Conservation (phyloP, 805 yeast genomes). For the Wickerhamiella sorbophila region DNA sequence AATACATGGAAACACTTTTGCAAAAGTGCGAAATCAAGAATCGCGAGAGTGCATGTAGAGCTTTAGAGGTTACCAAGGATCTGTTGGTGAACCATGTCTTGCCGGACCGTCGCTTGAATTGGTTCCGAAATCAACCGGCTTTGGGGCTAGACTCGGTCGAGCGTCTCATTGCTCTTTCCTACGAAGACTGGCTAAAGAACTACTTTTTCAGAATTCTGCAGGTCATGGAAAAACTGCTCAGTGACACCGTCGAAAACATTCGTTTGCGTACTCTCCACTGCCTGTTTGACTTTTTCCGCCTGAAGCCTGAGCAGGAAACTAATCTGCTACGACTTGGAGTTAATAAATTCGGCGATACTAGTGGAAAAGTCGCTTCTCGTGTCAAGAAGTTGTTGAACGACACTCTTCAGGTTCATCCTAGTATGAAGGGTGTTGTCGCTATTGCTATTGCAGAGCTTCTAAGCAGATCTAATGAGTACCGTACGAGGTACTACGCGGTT, state of each 20-base stretch:
- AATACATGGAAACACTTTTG: slow-evolving; percentile 66
- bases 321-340: slow-evolving; percentile 79
- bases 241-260: slow-evolving; percentile 82
- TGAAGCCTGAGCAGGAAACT: slow-evolving; percentile 94
- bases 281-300: slow-evolving; percentile 62
- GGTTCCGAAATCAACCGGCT: slow-evolving; percentile 64
- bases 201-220: slow-evolving; percentile 63
- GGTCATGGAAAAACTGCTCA: slow-evolving; percentile 64
- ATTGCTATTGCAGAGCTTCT: slow-evolving; percentile 70
- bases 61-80: slow-evolving; percentile 82
- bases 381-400: slow-evolving; percentile 69
- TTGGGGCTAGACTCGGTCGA: slow-evolving; percentile 33
- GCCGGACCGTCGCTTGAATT: slow-evolving; percentile 59
- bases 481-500: slow-evolving; percentile 75
- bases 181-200: slow-evolving; percentile 78
- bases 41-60: slow-evolving; percentile 82
- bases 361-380: slow-evolving; percentile 78
- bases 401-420: slow-evolving; percentile 84
- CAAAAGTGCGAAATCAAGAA: slow-evolving; percentile 80
- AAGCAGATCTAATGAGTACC: slow-evolving; percentile 61
- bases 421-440: slow-evolving; percentile 73
- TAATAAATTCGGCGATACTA: slow-evolving; percentile 87
- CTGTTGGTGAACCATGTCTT: slow-evolving; percentile 74
- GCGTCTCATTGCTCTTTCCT: slow-evolving; percentile 60
- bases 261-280: slow-evolving; percentile 63